Conservation (phyloP, 345 rosid species). For the Salix purpurea region DNA sequence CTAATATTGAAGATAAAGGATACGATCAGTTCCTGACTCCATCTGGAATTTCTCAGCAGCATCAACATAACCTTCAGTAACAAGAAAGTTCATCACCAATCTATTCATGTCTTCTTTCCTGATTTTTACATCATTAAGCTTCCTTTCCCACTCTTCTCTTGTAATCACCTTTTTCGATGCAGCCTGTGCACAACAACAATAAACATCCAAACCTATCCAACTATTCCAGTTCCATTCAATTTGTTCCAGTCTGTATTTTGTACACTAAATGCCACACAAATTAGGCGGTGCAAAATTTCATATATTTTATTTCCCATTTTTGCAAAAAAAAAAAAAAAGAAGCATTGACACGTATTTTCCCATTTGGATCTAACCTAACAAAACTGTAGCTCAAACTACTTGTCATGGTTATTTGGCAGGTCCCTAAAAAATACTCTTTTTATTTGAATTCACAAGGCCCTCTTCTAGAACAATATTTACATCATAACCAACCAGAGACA, state of each 20-base stretch:
- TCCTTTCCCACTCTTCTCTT: slow-evolving; percentile 91
- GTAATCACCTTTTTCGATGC: slow-evolving; percentile 65
- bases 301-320: neutral
- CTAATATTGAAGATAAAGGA: slow-evolving; percentile 28
- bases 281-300: neutral
- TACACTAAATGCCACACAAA: neutral
- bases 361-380: neutral
- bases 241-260: neutral
- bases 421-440: neutral
- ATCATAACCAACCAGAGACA: neutral
- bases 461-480: neutral
- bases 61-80: slow-evolving; percentile 93
- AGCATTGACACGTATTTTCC: neutral
- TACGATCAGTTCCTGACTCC: slow-evolving; percentile 97
- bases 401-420: neutral
- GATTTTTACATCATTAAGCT: slow-evolving; percentile 72
- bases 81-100: slow-evolving; percentile 96
- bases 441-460: neutral
- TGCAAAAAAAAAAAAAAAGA: neutral
- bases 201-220: neutral
- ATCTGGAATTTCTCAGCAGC: slow-evolving; percentile 84
- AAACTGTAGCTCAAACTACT: neutral
- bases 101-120: slow-evolving; percentile 96
- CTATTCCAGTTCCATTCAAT: neutral
- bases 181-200: slow-evolving; percentile 34